Evolutionary conservation across 495 filamentous ascomycete species (phyloP).

Genomic region (Lasiosphaeria ovina): DNA sequence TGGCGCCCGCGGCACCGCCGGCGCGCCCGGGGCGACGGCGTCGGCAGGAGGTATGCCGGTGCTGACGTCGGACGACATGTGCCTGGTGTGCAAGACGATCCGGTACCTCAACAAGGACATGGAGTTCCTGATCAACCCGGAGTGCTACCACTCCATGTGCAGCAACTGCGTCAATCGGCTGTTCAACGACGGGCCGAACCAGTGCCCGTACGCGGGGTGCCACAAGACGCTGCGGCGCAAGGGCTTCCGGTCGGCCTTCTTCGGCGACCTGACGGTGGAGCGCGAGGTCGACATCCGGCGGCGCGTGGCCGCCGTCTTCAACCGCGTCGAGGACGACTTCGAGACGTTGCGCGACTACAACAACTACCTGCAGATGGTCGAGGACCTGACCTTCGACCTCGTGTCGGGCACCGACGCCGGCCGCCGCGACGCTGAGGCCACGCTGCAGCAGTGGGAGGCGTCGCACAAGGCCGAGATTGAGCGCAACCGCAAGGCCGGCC

Average conservation of each 20-base stretch:
- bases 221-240: slow-evolving; percentile 78
- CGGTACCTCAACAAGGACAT: slow-evolving; percentile 93
- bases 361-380: slow-evolving; percentile 91
- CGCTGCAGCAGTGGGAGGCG: slow-evolving; percentile 63
- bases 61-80: slow-evolving; percentile 63
- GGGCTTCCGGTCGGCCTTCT: slow-evolving; percentile 82
- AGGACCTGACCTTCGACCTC: slow-evolving; percentile 85
- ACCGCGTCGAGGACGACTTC: slow-evolving; percentile 88
- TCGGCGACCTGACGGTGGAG: slow-evolving; percentile 86
- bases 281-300: slow-evolving; percentile 90
- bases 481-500: slow-evolving; percentile 62
- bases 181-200: slow-evolving; percentile 84
- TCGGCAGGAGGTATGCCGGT: slow-evolving; percentile 16
- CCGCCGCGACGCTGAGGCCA: slow-evolving; percentile 60
- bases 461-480: slow-evolving; percentile 71
- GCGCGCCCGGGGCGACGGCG: neutral
- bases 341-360: slow-evolving; percentile 77
- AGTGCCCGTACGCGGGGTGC: slow-evolving; percentile 87
- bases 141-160: slow-evolving; percentile 99
- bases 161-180: slow-evolving; percentile 90
- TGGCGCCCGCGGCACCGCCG: neutral
- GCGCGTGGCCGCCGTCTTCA: slow-evolving; percentile 78
- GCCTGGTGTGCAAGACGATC: slow-evolving; percentile 93
- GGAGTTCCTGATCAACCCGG: slow-evolving; percentile 90
- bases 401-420: slow-evolving; percentile 67